Base-by-base conservation (phyloP, 305 asterid genomes). In the Solanum hybrid region DNA sequence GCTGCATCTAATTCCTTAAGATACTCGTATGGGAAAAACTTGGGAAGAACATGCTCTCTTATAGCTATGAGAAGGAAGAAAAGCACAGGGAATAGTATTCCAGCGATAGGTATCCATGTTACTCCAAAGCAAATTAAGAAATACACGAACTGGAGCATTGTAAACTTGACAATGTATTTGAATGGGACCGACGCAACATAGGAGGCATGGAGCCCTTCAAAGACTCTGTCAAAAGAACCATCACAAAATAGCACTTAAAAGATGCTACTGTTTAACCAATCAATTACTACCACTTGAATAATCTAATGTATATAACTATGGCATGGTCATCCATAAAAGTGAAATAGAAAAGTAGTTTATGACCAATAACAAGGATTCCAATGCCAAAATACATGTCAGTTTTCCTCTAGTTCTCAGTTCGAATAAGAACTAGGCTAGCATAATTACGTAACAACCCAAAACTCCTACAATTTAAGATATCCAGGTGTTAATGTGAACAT, bases 101-200 rank as follows among this genome's bases (percentile, higher is more conserved):
- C 99, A 78, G 97, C 98, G 40, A 95, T 90, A 0, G 99, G 99
- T 84, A 97, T 97, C 99, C 99, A 96, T 56, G 99, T 96, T 90
- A 97, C 93, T 71, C 98, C 99, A 24, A 93, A 97, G 93, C 99
- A 96, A 56, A 94, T 26, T 88, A 97, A 86, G 60, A 97, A 94
- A 91, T 96, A 97, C 6, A 86, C 88, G 3, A 94, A 85, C 92
- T 97, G 98, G 90, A 95, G 94, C 12, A 92, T 7, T 0, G 99
- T 97, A 84, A 97, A 97, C 90, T 90, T 86, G 90, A 93, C 93
- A 89, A 96, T 97, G 92, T 94, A 91, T 88, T 94, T 97, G 93
- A 96, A 96, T 8, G 99, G 99, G 26, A 97, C 99, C 17, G 95
- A 90, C 93, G 94, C 99, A 92, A 95, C 95, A 72, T 92, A 97